These are phyloP conservation scores for Termitomyces heimii DNA, from an alignment of 768 basidiomycete species.

Conservation along the genomic window DNA sequence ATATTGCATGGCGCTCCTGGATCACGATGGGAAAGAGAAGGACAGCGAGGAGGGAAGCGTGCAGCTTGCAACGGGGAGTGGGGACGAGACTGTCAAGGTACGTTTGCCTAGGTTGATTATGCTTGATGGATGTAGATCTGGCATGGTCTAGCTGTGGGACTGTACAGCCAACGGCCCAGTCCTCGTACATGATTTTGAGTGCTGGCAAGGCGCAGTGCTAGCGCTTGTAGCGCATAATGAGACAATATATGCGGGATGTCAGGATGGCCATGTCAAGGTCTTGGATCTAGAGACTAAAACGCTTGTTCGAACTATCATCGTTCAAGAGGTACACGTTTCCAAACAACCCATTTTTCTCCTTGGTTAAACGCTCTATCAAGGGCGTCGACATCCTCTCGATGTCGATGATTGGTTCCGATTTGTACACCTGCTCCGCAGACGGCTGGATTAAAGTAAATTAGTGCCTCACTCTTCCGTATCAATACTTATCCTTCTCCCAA, in stretches of 20 bases:
- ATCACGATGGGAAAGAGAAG: slow-evolving; percentile 4
- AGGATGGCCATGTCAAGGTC: slow-evolving; percentile 89
- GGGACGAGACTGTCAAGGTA: slow-evolving; percentile 88
- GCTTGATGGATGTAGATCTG: background rate
- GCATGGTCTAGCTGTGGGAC: slow-evolving; percentile 53
- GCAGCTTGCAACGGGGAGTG: slow-evolving; percentile 79
- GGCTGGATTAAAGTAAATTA: slow-evolving; percentile 65
- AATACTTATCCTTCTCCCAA: background rate
- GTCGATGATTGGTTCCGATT: slow-evolving; percentile 57
- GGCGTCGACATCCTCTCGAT: slow-evolving; percentile 79
- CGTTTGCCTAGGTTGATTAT: background rate
- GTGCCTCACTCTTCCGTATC: no score
- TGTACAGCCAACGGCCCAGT: slow-evolving; percentile 40
- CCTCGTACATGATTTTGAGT: slow-evolving; percentile 62
- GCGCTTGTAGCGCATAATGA: slow-evolving; percentile 70
- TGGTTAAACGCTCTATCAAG: slow-evolving; percentile 24
- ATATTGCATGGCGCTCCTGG: slow-evolving; percentile 62
- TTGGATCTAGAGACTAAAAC: slow-evolving; percentile 90
- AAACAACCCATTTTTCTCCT: background rate
- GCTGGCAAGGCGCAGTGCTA: slow-evolving; percentile 76
- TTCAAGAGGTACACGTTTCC: slow-evolving; percentile 56
- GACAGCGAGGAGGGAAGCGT: slow-evolving; percentile 16
- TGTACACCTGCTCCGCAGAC: slow-evolving; percentile 64
- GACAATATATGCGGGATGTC: slow-evolving; percentile 88
- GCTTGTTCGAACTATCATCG: slow-evolving; percentile 79